Percentiles rank a stretch among this genome's conserved stretches.
Evolutionary conservation across 2,329 filamentous ascomycete species (phyloP).

Genomic region (Chrysoporthe puriensis): DNA sequence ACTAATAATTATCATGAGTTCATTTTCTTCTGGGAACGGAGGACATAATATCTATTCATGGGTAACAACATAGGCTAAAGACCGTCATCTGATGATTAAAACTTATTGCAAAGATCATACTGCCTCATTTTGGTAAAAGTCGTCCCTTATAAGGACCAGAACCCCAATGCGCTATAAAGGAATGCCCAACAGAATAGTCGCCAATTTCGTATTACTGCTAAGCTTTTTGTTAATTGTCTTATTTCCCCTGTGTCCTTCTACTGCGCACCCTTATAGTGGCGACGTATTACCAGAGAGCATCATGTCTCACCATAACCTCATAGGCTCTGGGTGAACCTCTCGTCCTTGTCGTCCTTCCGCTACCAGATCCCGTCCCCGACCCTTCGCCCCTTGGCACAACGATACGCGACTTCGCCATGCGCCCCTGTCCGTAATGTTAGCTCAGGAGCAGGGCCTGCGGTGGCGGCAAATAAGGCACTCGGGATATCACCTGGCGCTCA

Average conservation of each 20-base stretch:
- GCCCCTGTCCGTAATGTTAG: conserved; percentile 19
- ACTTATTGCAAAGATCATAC: background rate
- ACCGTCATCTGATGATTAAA: background rate
- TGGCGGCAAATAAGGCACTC: conserved; percentile 25
- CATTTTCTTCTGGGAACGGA: too few species aligned
- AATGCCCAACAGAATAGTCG: background rate
- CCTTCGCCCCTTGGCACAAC: conserved; percentile 7
- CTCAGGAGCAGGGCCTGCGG: conserved; percentile 17
- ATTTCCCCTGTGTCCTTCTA: background rate
- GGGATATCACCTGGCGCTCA: conserved; percentile 6
- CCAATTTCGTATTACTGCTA: background rate
- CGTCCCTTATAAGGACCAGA: background rate
- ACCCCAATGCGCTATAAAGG: background rate
- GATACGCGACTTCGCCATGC: conserved; percentile 22
- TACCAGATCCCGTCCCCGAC: background rate
- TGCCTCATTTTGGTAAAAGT: background rate
- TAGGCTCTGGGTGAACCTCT: conserved; percentile 16
- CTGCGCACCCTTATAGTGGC: background rate
- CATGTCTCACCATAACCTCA: conserved; percentile 17
- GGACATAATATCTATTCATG: too few species aligned
- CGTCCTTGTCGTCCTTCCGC: conserved; percentile 17
- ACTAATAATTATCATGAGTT: too few species aligned
- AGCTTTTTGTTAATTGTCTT: background rate
- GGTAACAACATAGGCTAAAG: background rate
- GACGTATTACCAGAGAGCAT: conserved; percentile 22